Evolutionary conservation across 441 rosid species (phyloP).

Genomic region (Melastoma candidum): DNA sequence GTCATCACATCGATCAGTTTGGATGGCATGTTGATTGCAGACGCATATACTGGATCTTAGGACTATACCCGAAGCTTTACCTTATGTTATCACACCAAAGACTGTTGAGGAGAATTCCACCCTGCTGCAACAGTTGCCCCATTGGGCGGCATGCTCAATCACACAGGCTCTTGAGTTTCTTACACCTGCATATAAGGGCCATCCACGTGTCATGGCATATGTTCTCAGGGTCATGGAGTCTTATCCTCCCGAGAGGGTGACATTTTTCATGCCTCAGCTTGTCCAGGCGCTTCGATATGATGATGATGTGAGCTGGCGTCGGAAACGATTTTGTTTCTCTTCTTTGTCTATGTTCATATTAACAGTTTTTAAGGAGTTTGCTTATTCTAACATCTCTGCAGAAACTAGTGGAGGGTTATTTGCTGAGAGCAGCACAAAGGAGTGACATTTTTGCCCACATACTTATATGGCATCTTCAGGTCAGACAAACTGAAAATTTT

Average conservation of each 20-base stretch:
- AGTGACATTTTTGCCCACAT: slow-evolving; percentile 95
- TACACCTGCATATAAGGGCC: slow-evolving; percentile 88
- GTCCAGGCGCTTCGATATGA: slow-evolving; percentile 94
- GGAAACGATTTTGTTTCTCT: slow-evolving; percentile 3
- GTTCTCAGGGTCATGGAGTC: slow-evolving; percentile 94
- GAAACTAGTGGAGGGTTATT: slow-evolving; percentile 92
- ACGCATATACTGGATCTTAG: slow-evolving; percentile 61
- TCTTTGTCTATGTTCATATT: slow-evolving; percentile 1
- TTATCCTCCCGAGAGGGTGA: slow-evolving; percentile 92
- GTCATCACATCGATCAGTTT: too few species aligned
- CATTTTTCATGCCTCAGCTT: slow-evolving; percentile 98
- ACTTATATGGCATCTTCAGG: slow-evolving; percentile 97
- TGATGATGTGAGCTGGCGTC: slow-evolving; percentile 54
- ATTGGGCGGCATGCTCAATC: slow-evolving; percentile 97
- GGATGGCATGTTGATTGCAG: slow-evolving; percentile 29
- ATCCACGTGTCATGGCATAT: slow-evolving; percentile 99
- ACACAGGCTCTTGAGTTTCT: slow-evolving; percentile 92
- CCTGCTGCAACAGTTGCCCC: slow-evolving; percentile 92
- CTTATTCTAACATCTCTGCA: slow-evolving; percentile 24
- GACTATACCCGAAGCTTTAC: slow-evolving; percentile 85
- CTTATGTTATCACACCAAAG: slow-evolving; percentile 86
- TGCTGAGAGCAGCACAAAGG: slow-evolving; percentile 93
- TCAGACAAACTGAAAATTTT: slow-evolving; percentile 19
- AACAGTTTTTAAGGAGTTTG: background rate
- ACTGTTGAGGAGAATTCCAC: slow-evolving; percentile 85